Conservation (phyloP, 2,329 filamentous ascomycete genomes). For the Diaporthe citriasiana region DNA sequence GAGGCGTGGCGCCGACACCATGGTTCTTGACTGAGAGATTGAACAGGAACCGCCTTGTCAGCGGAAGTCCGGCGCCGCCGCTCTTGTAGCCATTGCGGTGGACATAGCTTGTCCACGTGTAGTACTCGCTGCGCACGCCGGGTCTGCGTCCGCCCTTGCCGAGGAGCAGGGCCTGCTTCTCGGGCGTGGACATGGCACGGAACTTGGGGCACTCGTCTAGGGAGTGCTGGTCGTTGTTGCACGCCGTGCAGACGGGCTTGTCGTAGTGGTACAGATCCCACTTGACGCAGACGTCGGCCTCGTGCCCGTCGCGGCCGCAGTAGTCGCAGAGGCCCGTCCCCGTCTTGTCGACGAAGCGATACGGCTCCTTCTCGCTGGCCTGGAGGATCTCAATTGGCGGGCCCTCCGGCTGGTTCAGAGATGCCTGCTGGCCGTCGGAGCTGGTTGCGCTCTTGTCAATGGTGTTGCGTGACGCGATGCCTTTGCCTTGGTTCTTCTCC, state of each 20-base stretch:
- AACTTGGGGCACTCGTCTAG: constrained; percentile 36
- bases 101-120: constrained; percentile 27
- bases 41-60: constrained; percentile 5
- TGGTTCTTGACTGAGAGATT: background rate
- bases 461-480: background rate
- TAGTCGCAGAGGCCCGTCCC: constrained; percentile 32
- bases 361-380: background rate
- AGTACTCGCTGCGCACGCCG: constrained; percentile 30
- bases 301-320: constrained; percentile 33
- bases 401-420: background rate
- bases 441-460: background rate
- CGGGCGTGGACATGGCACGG: background rate
- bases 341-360: constrained; percentile 19
- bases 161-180: constrained; percentile 21
- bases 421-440: no score
- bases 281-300: constrained; percentile 26
- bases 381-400: background rate
- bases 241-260: constrained; percentile 33
- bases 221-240: constrained; percentile 26
- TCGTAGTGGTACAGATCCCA: constrained; percentile 28
- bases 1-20: background rate
- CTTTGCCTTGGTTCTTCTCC: background rate
- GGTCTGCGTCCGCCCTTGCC: constrained; percentile 16
- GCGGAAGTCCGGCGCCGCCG: background rate
- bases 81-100: background rate